Evolutionary conservation across 2,329 filamentous ascomycete species (phyloP), one percentile per base, ranked within the genome.

Genomic region (Chaetomium globosum): DNA sequence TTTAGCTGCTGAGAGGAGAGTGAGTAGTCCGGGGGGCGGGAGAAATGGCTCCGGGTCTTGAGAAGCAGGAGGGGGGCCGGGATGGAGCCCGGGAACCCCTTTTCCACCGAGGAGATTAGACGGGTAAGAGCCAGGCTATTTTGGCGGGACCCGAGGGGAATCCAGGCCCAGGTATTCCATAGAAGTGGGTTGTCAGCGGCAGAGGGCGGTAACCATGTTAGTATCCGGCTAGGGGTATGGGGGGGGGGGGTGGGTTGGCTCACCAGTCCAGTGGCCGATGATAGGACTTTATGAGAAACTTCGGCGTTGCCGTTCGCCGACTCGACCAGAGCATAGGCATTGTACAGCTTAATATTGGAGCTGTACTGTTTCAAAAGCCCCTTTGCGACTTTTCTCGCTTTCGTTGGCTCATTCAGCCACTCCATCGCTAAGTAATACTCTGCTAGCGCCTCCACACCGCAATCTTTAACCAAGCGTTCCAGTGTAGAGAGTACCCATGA

Each of bases 301-400:
- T 85, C 80, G 1, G 74, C 70, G 28, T 89, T 88, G 0, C 82
- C 85, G 33, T 82, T 83, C 1, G 80, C 79, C 69, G 78, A 82
- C 75, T 96, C 91, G 3, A 92, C 85, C 16, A 92, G 77, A 0
- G 89, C 91, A 73, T 94, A 96, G 0, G 88, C 86, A 70, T 92
- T 90, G 76, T 96, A 97, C 0, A 97, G 79, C 16, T 81, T 79
- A 3, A 91, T 75, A 70, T 87, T 89, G 0, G 85, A 81, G 0
- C 87, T 81, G 63, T 86, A 84, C 56, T 82, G 82, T 73, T 90
- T 94, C n/a, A 97, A 77, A 0, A 96, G 79, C 7, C 78, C 77
- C 72, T 92, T 96, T 0, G 92, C 91, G 7, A 83, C 80, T 73
- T 92, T 96, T 69, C 85, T 89, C 30, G 87, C 85, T 1, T 77